Evolutionary conservation across 257 asterid species (phyloP).

Genomic region (Solanum stenotomum): DNA sequence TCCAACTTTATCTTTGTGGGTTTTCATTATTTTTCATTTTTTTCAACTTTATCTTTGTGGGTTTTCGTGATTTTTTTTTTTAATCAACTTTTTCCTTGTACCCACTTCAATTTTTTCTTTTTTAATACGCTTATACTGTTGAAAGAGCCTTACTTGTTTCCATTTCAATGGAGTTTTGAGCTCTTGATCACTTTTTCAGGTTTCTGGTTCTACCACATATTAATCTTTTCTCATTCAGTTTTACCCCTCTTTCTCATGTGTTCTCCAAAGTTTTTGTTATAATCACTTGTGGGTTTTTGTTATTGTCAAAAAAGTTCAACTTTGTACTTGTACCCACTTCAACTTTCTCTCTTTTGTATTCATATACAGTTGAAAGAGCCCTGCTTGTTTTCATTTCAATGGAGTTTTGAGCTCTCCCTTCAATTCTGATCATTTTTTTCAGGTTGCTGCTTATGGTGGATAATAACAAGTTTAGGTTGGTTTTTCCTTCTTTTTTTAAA

Average conservation of each 20-base stretch:
- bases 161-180: not conserved
- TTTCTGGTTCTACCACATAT: not conserved
- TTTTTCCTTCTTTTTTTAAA: not conserved
- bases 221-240: slow-evolving; percentile 8
- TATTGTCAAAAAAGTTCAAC: not conserved
- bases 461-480: not conserved
- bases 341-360: not conserved
- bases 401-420: not conserved
- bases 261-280: not conserved
- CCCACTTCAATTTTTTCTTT: not conserved
- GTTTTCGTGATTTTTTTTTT: not conserved
- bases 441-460: not conserved
- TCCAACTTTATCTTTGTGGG: not conserved
- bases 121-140: not conserved
- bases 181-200: not conserved
- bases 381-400: not conserved
- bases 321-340: not conserved
- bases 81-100: not conserved
- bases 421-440: not conserved
- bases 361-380: not conserved
- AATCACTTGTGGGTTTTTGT: not conserved
- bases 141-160: not conserved
- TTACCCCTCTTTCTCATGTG: slow-evolving; percentile 2
- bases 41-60: not conserved
- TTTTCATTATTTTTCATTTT: not conserved